Conservation (phyloP, 2,329 filamentous ascomycete species). For the Colletotrichum coccodes region DNA sequence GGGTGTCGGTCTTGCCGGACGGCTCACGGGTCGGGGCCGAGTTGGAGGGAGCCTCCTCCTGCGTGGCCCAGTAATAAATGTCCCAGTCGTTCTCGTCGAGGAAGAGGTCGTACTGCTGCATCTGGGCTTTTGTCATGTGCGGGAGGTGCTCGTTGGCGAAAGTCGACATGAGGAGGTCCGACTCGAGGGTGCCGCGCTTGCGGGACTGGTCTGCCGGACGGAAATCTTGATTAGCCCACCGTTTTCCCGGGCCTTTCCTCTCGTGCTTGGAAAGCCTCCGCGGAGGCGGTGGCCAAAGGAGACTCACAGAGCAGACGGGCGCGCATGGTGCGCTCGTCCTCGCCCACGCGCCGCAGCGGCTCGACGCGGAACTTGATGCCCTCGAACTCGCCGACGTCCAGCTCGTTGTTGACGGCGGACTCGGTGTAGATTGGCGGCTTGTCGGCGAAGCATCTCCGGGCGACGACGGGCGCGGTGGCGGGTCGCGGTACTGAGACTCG, state of each 20-base stretch:
- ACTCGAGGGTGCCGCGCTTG: slow-evolving; percentile 95
- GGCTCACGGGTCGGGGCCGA: slow-evolving; percentile 40
- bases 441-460: slow-evolving; percentile 31
- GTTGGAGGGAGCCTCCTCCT: slow-evolving; percentile 71
- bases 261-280: too few species aligned
- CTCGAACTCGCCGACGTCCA: slow-evolving; percentile 87
- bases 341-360: slow-evolving; percentile 85
- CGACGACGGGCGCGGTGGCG: slow-evolving; percentile 27
- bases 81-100: slow-evolving; percentile 99
- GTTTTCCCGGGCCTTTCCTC: too few species aligned
- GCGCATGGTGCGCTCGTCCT: slow-evolving; percentile 86
- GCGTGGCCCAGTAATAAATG: slow-evolving; percentile 99
- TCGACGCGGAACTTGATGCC: slow-evolving; percentile 88
- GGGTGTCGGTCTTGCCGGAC: neutral
- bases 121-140: slow-evolving; percentile 77
- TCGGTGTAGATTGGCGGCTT: slow-evolving; percentile 38
- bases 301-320: slow-evolving; percentile 78
- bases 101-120: slow-evolving; percentile 89
- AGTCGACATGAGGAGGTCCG: slow-evolving; percentile 94
- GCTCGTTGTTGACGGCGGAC: slow-evolving; percentile 56
- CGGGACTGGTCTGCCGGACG: slow-evolving; percentile 83
- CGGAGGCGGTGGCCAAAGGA: neutral
- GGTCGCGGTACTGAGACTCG: slow-evolving; percentile 33
- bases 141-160: slow-evolving; percentile 86
- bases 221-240: slow-evolving; percentile 8